Conservation (phyloP, 2,329 filamentous ascomycete genomes). For the Dendryphion nanum region DNA sequence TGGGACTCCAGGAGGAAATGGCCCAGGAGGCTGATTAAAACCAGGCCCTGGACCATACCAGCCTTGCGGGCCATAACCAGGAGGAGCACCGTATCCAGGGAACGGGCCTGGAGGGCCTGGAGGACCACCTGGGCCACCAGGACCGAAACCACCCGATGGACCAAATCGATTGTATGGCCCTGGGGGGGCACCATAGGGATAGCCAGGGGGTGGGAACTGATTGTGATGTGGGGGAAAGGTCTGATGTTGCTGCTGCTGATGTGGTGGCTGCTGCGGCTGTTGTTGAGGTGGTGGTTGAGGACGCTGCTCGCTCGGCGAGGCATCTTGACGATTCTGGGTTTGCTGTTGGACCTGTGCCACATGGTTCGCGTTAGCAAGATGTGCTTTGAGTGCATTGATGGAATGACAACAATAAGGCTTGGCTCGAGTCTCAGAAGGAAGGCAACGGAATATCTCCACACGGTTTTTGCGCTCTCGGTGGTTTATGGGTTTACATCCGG, state of each 20-base stretch:
- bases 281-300: slow-evolving; percentile 27
- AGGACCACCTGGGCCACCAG: slow-evolving; percentile 54
- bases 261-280: slow-evolving; percentile 34
- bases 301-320: slow-evolving; percentile 8
- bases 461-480: slow-evolving; percentile 89
- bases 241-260: slow-evolving; percentile 30
- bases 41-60: slow-evolving; percentile 75
- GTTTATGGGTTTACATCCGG: slow-evolving; percentile 93
- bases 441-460: slow-evolving; percentile 99
- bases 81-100: slow-evolving; percentile 68
- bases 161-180: slow-evolving; percentile 45
- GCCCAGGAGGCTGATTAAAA: slow-evolving; percentile 67
- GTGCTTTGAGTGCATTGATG: background rate
- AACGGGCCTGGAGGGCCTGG: slow-evolving; percentile 39
- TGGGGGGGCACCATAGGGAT: slow-evolving; percentile 43
- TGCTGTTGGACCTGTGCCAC: slow-evolving; percentile 19
- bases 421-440: slow-evolving; percentile 80
- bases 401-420: background rate
- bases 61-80: slow-evolving; percentile 63
- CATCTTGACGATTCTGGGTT: slow-evolving; percentile 8
- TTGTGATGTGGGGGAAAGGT: slow-evolving; percentile 21
- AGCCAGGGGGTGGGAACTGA: slow-evolving; percentile 43
- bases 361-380: slow-evolving; percentile 5
- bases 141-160: slow-evolving; percentile 46
- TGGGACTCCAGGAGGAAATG: slow-evolving; percentile 61